A percentile compares a stretch with the other conserved stretches of the same genome.
Evolutionary conservation across 805 yeast species (phyloP).

Genomic region (Kodamaea laetipori): DNA sequence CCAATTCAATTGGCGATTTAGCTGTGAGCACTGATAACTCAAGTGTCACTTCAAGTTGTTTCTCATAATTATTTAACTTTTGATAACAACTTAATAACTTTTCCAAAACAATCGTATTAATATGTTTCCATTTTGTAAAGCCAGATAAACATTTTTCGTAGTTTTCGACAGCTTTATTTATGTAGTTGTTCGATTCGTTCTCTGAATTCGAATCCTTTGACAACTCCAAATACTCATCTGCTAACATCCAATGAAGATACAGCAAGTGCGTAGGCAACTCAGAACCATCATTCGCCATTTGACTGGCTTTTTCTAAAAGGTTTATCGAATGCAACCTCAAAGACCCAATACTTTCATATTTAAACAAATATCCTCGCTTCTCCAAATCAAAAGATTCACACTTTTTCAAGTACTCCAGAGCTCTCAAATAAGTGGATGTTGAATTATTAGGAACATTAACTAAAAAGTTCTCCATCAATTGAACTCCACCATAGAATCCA

Average conservation of each 20-base stretch:
- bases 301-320: slow-evolving; percentile 9
- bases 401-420: slow-evolving; percentile 22
- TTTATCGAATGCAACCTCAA: slow-evolving; percentile 9
- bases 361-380: slow-evolving; percentile 11
- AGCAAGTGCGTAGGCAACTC: slow-evolving; percentile 8
- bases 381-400: not conserved
- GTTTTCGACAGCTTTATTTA: slow-evolving; percentile 21
- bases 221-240: slow-evolving; percentile 42
- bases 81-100: slow-evolving; percentile 43
- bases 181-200: not conserved
- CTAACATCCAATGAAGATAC: slow-evolving; percentile 52
- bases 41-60: slow-evolving; percentile 11
- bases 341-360: slow-evolving; percentile 9
- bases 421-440: slow-evolving; percentile 29
- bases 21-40: slow-evolving; percentile 10
- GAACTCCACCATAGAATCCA: slow-evolving; percentile 37
- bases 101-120: slow-evolving; percentile 34
- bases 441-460: slow-evolving; percentile 33
- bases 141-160: slow-evolving; percentile 19
- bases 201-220: not conserved
- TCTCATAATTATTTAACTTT: slow-evolving; percentile 26
- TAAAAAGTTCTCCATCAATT: slow-evolving; percentile 19
- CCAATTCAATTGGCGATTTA: slow-evolving; percentile 4
- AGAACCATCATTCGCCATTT: slow-evolving; percentile 1
- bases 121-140: slow-evolving; percentile 34